These are phyloP conservation scores for Tuber umbilicatum DNA, from an alignment of 495 filamentous ascomycete species.

Conservation along the genomic window DNA sequence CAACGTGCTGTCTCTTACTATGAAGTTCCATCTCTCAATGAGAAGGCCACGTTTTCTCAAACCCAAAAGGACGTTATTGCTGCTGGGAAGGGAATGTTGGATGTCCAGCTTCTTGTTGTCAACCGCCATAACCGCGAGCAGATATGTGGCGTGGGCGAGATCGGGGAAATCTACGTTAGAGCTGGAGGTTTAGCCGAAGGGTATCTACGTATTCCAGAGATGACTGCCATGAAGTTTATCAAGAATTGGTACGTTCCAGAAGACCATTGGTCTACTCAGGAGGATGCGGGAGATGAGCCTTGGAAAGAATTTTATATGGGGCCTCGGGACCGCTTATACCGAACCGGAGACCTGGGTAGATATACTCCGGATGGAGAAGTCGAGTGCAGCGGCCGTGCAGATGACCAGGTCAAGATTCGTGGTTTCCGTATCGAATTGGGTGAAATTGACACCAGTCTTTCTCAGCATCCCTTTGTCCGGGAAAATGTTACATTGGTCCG, in stretches of 20 bases:
- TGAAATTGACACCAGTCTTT: slow-evolving; percentile 83
- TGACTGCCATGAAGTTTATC: slow-evolving; percentile 76
- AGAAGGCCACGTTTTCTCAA: slow-evolving; percentile 63
- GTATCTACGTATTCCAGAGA: slow-evolving; percentile 63
- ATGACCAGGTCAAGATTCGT: slow-evolving; percentile 91
- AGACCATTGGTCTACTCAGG: slow-evolving; percentile 59
- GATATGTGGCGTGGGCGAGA: slow-evolving; percentile 72
- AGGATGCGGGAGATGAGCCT: slow-evolving; percentile 50
- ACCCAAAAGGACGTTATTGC: slow-evolving; percentile 73
- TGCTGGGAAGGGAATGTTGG: slow-evolving; percentile 80
- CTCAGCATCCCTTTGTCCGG: slow-evolving; percentile 67
- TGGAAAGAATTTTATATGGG: slow-evolving; percentile 80
- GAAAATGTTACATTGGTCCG: slow-evolving; percentile 84
- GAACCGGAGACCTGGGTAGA: slow-evolving; percentile 72
- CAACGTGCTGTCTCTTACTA: slow-evolving; percentile 82
- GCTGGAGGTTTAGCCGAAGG: slow-evolving; percentile 86
- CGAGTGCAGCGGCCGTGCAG: slow-evolving; percentile 69
- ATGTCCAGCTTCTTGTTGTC: slow-evolving; percentile 89
- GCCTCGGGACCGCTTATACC: slow-evolving; percentile 78
- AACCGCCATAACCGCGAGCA: slow-evolving; percentile 65
- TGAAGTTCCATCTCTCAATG: slow-evolving; percentile 64
- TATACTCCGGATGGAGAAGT: slow-evolving; percentile 69
- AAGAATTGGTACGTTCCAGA: slow-evolving; percentile 82
- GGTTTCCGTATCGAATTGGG: slow-evolving; percentile 93
- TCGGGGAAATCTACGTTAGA: slow-evolving; percentile 81